These are phyloP conservation scores for Penicillium cosmopolitanum DNA, from an alignment of 495 filamentous ascomycete species.

Conservation along the genomic window DNA sequence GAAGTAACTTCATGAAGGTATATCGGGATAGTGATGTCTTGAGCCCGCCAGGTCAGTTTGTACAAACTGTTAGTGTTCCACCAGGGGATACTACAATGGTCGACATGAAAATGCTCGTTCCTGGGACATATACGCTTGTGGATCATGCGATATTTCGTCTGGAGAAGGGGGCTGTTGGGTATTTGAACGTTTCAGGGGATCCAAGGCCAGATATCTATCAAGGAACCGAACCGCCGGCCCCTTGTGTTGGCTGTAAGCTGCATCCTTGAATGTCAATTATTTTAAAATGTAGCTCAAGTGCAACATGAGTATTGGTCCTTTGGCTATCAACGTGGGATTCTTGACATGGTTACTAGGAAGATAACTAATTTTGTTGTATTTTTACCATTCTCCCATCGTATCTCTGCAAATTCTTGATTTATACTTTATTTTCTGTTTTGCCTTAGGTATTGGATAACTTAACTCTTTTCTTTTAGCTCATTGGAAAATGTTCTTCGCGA, in stretches of 20 bases:
- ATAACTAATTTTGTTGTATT: no score
- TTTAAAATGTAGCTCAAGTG: no score
- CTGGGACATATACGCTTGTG: conserved; percentile 26
- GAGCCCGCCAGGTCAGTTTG: conserved; percentile 20
- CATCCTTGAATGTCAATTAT: neutral
- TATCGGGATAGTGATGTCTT: conserved; percentile 25
- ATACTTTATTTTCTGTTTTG: no score
- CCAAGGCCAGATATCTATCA: conserved; percentile 13
- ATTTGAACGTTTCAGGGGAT: conserved; percentile 23
- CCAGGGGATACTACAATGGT: conserved; percentile 20
- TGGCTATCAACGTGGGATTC: no score
- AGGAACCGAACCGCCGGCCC: conserved; percentile 17
- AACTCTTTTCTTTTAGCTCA: no score
- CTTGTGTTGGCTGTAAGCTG: conserved; percentile 26
- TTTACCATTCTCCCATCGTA: no score
- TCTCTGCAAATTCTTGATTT: no score
- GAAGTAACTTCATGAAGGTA: conserved; percentile 16
- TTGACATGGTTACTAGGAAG: no score
- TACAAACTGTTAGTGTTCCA: conserved; percentile 18
- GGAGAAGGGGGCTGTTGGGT: conserved; percentile 22
- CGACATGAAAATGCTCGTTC: conserved; percentile 26
- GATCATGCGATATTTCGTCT: conserved; percentile 28
- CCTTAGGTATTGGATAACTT: no score
- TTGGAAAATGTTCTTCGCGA: no score
- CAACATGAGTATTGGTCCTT: no score